A percentile compares a stretch with the other conserved stretches of the same genome.
Conservation (phyloP, 768 basidiomycete species). For the Rhizopogon roseolus region DNA sequence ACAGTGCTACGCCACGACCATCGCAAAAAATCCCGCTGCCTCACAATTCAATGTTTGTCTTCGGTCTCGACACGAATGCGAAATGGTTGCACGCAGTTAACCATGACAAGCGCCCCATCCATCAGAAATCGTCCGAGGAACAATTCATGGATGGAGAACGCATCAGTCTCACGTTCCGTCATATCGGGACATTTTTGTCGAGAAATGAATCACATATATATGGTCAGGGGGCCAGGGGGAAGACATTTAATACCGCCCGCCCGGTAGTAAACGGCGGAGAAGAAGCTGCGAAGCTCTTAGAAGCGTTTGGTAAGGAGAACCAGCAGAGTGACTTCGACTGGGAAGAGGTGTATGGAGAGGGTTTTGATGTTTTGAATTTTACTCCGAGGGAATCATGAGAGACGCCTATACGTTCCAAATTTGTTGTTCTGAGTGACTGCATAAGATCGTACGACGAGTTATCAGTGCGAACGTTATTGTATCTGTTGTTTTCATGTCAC, state of each 20-base stretch:
- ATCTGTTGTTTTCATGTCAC: conserved; percentile 5
- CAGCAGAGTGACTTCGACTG: conserved; percentile 67
- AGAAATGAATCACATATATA: conserved; percentile 49
- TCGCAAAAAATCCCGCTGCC: conserved; percentile 69
- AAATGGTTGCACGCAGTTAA: conserved; percentile 76
- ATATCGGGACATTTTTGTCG: conserved; percentile 72
- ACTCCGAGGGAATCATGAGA: conserved; percentile 16
- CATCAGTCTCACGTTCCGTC: conserved; percentile 77
- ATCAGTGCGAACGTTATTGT: conserved; percentile 19
- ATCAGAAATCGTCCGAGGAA: conserved; percentile 52
- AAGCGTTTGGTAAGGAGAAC: conserved; percentile 73
- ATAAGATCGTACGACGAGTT: conserved; percentile 3
- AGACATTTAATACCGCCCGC: conserved; percentile 49
- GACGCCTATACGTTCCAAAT: neutral
- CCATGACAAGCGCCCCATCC: conserved; percentile 63
- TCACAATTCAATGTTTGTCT: conserved; percentile 79
- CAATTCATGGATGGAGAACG: conserved; percentile 52
- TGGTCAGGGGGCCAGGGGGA: conserved; percentile 69
- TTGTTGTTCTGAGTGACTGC: conserved; percentile 1
- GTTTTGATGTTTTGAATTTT: conserved; percentile 68
- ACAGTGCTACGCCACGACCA: conserved; percentile 26
- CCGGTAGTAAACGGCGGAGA: conserved; percentile 48
- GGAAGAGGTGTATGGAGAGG: conserved; percentile 58
- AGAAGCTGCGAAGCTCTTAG: conserved; percentile 46
- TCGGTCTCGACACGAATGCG: conserved; percentile 69